Conservation (phyloP, 2,329 filamentous ascomycete genomes). For the Mollisia scopiformis region DNA sequence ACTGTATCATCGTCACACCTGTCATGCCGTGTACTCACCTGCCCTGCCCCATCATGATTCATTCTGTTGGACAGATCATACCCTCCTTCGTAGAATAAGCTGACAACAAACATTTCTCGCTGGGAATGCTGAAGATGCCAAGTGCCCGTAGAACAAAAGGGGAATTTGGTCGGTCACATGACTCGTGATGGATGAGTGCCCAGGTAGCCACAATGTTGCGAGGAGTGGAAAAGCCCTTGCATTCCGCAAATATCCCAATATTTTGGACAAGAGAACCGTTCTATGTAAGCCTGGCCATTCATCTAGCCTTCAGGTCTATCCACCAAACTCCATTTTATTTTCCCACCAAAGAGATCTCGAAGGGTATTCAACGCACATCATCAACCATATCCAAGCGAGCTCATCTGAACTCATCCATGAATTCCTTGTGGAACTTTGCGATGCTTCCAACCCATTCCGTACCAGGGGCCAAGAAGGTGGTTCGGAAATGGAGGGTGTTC, state of each 20-base stretch:
- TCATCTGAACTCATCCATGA: constrained; percentile 77
- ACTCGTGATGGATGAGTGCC: no score
- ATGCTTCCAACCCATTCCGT: constrained; percentile 93
- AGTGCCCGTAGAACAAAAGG: neutral
- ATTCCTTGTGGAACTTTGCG: constrained; percentile 86
- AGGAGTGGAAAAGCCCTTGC: neutral
- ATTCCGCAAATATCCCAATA: neutral
- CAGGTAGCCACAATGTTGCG: neutral
- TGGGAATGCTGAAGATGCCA: no score
- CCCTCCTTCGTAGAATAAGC: neutral
- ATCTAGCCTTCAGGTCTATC: neutral
- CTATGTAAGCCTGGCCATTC: neutral
- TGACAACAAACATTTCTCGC: no score
- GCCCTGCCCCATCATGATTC: neutral
- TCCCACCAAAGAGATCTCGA: neutral
- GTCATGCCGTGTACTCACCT: neutral
- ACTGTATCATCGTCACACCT: neutral
- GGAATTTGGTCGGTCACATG: neutral
- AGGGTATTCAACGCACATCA: neutral
- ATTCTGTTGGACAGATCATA: neutral
- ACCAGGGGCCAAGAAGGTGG: constrained; percentile 93
- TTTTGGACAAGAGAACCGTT: neutral
- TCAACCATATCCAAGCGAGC: neutral
- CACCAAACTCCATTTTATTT: neutral
- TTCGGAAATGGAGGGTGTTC: constrained; percentile 89